Evolutionary conservation across 495 filamentous ascomycete genomes (phyloP).

Genomic region (Pyronema omphalodes): DNA sequence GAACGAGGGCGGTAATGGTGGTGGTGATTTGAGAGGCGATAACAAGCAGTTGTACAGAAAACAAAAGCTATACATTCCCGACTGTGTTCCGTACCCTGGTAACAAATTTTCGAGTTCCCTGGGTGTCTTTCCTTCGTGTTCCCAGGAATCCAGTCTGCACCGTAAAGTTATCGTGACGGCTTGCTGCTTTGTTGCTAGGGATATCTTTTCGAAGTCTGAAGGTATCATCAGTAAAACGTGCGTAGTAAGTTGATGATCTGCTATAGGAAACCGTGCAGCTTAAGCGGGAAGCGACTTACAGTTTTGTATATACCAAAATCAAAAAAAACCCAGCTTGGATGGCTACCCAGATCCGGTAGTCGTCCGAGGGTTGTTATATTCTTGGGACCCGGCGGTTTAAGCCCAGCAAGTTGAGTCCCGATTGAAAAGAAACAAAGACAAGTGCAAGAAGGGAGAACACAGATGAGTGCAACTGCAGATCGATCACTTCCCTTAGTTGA

Average conservation of each 20-base stretch:
- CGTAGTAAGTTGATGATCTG: neutral
- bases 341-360: neutral
- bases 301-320: neutral
- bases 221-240: neutral
- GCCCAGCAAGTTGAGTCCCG: neutral
- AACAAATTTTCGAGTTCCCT: conserved; percentile 16
- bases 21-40: conserved; percentile 1
- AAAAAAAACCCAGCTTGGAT: neutral
- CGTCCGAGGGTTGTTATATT: neutral
- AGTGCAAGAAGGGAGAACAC: neutral
- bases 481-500: neutral
- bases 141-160: too few species aligned
- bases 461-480: neutral
- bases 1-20: neutral
- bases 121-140: neutral
- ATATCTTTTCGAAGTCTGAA: neutral
- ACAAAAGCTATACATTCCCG: conserved; percentile 7
- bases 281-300: neutral
- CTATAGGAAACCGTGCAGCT: neutral
- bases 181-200: neutral
- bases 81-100: conserved; percentile 12
- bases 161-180: neutral
- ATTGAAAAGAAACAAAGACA: neutral
- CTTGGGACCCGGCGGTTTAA: neutral
- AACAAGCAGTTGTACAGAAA: conserved; percentile 3